Evolutionary conservation across 306 rosid species (phyloP).

Genomic region (Dalbergia oliveri): DNA sequence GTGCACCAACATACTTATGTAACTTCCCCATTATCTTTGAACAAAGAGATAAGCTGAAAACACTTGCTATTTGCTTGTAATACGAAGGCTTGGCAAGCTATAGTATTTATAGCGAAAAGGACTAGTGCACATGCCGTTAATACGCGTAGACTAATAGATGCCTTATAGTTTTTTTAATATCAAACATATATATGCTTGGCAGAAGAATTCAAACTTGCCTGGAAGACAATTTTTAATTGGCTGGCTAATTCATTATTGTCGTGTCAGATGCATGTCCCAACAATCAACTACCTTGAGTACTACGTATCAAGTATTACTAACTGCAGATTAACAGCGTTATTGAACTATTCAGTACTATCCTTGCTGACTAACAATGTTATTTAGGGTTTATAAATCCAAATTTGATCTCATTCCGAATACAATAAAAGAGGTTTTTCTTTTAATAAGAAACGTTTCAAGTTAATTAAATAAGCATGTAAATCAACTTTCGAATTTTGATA

Average conservation of each 20-base stretch:
- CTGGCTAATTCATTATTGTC: constrained; percentile 55
- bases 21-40: constrained; percentile 59
- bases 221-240: constrained; percentile 43
- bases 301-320: neutral
- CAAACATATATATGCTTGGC: constrained; percentile 15
- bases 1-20: constrained; percentile 43
- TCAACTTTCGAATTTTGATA: too few relatives aligned
- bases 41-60: neutral
- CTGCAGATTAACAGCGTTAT: too few relatives aligned
- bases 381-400: too few relatives aligned
- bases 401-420: too few relatives aligned
- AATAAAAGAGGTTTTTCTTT: too few relatives aligned
- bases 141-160: constrained; percentile 47
- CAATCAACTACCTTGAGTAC: constrained; percentile 54
- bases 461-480: too few relatives aligned
- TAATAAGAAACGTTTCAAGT: too few relatives aligned
- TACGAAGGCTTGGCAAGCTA: constrained; percentile 18
- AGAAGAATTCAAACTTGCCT: constrained; percentile 53
- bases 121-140: constrained; percentile 43
- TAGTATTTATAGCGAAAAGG: constrained; percentile 57
- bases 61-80: constrained; percentile 20
- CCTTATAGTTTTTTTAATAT: neutral
- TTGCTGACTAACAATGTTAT: too few relatives aligned
- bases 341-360: too few relatives aligned
- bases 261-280: constrained; percentile 31